These are phyloP conservation scores for Sclerotinia glacialis DNA, from an alignment of 2,329 filamentous ascomycete genomes.

Conservation along the genomic window DNA sequence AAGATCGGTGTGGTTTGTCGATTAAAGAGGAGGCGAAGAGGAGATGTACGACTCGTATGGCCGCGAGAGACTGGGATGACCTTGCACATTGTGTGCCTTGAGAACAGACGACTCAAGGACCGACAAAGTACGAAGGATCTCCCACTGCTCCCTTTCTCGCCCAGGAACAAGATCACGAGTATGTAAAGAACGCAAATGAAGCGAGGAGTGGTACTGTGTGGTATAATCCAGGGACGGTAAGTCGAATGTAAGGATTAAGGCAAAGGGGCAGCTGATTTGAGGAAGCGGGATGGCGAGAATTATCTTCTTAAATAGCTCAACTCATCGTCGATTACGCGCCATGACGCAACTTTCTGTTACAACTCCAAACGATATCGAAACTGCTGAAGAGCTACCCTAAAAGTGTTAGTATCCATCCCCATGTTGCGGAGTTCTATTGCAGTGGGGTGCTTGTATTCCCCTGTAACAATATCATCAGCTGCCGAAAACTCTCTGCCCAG, in stretches of 20 bases:
- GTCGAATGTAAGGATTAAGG: neutral
- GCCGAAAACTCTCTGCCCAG: neutral
- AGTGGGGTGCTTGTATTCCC: neutral
- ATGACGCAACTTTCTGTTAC: neutral
- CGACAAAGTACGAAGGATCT: neutral
- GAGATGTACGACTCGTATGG: neutral
- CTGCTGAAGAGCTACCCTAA: neutral
- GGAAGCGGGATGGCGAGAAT: neutral
- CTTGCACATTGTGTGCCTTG: neutral
- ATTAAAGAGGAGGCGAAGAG: neutral
- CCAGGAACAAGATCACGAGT: neutral
- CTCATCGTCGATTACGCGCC: neutral
- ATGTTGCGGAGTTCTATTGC: neutral
- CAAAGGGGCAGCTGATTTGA: neutral
- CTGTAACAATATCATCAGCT: neutral
- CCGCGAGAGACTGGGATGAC: neutral
- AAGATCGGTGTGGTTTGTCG: neutral
- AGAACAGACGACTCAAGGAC: neutral
- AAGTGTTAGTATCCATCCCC: neutral
- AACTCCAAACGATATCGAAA: too few relatives aligned
- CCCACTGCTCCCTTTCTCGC: neutral
- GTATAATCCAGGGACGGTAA: neutral
- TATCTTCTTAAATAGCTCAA: neutral
- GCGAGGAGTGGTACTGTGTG: neutral
- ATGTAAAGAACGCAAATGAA: neutral